These are phyloP conservation scores for Danielia oregonensis DNA, from an alignment of 805 yeast species.

Conservation along the genomic window DNA sequence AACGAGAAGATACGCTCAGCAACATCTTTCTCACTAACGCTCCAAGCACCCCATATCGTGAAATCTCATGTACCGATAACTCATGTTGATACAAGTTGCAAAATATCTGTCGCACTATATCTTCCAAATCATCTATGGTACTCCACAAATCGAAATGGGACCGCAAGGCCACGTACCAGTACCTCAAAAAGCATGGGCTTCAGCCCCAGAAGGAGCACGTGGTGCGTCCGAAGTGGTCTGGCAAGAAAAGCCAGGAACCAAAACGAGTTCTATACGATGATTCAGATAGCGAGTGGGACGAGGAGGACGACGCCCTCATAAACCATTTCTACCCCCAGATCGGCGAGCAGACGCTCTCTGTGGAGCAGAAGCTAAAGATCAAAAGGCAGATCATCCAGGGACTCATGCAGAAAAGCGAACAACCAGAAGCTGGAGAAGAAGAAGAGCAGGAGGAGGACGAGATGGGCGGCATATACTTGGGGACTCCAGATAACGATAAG, in stretches of 20 bases:
- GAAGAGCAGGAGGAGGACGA: conserved; percentile 11
- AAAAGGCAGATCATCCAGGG: conserved; percentile 30
- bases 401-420: conserved; percentile 10
- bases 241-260: conserved; percentile 19
- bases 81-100: no score
- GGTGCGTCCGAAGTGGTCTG: conserved; percentile 32
- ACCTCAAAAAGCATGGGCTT: conserved; percentile 40
- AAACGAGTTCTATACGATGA: conserved; percentile 21
- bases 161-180: conserved; percentile 37
- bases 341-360: conserved; percentile 29
- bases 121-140: no score
- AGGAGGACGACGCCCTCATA: conserved; percentile 38
- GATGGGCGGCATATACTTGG: conserved; percentile 38
- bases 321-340: conserved; percentile 39
- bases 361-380: conserved; percentile 33
- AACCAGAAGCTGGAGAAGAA: conserved; percentile 9
- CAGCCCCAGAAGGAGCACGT: conserved; percentile 9
- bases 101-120: no score
- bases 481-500: conserved; percentile 16
- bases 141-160: conserved; percentile 43
- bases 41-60: neutral
- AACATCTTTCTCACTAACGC: no score
- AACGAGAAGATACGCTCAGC: no score
- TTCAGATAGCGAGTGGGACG: conserved; percentile 37
- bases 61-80: neutral